Evolutionary conservation across 306 rosid species (phyloP).

Genomic region (Sesbania bispinosa): DNA sequence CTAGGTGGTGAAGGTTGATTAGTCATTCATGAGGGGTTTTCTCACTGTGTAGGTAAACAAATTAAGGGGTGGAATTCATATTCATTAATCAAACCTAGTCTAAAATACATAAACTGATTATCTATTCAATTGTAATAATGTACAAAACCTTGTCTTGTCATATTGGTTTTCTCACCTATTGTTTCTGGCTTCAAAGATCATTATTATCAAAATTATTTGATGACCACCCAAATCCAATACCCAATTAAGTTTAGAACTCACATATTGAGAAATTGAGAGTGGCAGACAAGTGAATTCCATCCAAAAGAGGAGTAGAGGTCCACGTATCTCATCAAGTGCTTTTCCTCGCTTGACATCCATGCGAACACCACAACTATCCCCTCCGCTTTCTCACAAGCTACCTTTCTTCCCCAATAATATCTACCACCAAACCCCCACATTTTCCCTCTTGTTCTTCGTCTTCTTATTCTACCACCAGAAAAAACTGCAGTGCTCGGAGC

Average conservation of each 20-base stretch:
- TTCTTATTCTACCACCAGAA: background rate
- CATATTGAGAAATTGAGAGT: conserved; percentile 84
- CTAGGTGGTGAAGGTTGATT: background rate
- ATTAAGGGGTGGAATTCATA: background rate
- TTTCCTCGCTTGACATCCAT: conserved; percentile 88
- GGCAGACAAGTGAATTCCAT: conserved; percentile 83
- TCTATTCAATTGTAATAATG: background rate
- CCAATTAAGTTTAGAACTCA: conserved; percentile 42
- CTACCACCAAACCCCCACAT: conserved; percentile 97
- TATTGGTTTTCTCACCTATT: too few relatives aligned
- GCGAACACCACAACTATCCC: conserved; percentile 84
- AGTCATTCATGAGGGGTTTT: background rate
- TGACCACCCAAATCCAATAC: background rate
- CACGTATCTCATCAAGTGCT: conserved; percentile 62
- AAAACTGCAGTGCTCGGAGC: too few relatives aligned
- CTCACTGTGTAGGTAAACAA: background rate
- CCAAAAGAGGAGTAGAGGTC: conserved; percentile 72
- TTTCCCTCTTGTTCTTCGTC: conserved; percentile 3
- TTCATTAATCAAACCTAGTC: background rate
- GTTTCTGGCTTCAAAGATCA: background rate
- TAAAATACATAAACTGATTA: background rate
- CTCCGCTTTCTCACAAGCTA: conserved; percentile 43
- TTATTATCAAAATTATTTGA: background rate
- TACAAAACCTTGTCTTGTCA: too few relatives aligned
- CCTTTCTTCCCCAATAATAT: conserved; percentile 79